Evolutionary conservation across 306 rosid genomes (phyloP).

Genomic region (Biancaea sappan): DNA sequence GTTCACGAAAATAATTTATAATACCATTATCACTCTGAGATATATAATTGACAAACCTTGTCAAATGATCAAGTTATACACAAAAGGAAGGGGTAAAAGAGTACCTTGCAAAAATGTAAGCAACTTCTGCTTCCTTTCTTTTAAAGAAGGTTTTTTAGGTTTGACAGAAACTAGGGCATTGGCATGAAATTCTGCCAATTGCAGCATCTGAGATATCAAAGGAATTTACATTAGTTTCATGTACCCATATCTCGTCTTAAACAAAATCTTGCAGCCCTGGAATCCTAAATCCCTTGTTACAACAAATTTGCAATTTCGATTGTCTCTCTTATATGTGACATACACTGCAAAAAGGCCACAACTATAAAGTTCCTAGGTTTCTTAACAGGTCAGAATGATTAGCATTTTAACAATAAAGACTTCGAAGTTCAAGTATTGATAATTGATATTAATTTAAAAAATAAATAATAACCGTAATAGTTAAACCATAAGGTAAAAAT

Average conservation of each 20-base stretch:
- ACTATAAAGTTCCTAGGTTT: constrained; percentile 1
- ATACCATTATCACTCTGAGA: constrained; percentile 23
- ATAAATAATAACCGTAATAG: constrained; percentile 18
- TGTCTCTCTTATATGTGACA: constrained; percentile 4
- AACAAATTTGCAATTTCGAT: neutral
- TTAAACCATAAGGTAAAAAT: constrained; percentile 1
- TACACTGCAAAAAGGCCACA: constrained; percentile 1
- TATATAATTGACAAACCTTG: constrained; percentile 28
- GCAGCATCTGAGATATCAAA: constrained; percentile 81
- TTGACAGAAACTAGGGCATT: constrained; percentile 71
- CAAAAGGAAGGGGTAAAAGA: constrained; percentile 29
- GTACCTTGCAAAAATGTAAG: constrained; percentile 92
- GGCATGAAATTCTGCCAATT: constrained; percentile 89
- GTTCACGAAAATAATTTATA: constrained; percentile 41
- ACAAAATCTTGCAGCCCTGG: neutral
- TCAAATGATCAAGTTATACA: constrained; percentile 23
- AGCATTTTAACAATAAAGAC: constrained; percentile 25
- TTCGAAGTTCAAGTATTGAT: constrained; percentile 22
- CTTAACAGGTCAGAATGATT: neutral
- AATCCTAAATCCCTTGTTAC: neutral
- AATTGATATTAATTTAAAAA: neutral
- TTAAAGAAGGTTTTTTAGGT: constrained; percentile 82
- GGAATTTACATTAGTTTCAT: constrained; percentile 29
- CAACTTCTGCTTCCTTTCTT: constrained; percentile 87
- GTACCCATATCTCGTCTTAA: neutral